A percentile compares a stretch with the other conserved stretches of the same genome.
phyloP scores from a whole-genome alignment of 1,139 yeast genomes.

The Debaryomyces sp. region DNA sequence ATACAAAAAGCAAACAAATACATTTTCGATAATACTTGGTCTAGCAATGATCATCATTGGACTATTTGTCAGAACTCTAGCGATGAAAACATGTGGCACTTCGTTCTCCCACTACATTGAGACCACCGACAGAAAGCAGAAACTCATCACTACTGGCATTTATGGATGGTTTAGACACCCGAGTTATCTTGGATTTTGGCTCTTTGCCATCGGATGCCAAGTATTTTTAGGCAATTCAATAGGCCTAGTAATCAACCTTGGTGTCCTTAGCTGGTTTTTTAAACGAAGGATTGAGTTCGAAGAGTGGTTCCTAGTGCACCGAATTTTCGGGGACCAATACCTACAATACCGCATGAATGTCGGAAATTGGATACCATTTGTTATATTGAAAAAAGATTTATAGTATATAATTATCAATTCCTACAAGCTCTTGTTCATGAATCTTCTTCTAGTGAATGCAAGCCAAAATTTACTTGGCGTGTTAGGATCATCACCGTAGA shows the following conservation, averaged over 20 bases:
- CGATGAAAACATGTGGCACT: slow-evolving; percentile 40
- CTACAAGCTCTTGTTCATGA: slow-evolving; percentile 81
- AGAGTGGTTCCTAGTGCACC: slow-evolving; percentile 34
- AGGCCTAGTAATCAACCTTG: slow-evolving; percentile 20
- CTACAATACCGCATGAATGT: slow-evolving; percentile 26
- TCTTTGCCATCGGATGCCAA: slow-evolving; percentile 40
- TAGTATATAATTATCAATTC: slow-evolving; percentile 7
- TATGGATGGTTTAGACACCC: slow-evolving; percentile 40
- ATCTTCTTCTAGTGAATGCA: slow-evolving; percentile 91
- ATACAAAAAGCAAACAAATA: not conserved
- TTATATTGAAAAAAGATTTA: slow-evolving; percentile 10
- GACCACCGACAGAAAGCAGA: slow-evolving; percentile 11
- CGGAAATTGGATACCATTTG: slow-evolving; percentile 35
- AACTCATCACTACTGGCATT: slow-evolving; percentile 35
- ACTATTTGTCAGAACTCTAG: slow-evolving; percentile 26
- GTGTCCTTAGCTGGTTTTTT: slow-evolving; percentile 32
- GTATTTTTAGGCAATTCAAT: slow-evolving; percentile 28
- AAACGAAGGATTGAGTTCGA: slow-evolving; percentile 37
- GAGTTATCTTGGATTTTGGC: slow-evolving; percentile 45
- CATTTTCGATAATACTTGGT: slow-evolving; percentile 14
- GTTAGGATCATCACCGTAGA: slow-evolving; percentile 59
- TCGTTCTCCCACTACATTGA: slow-evolving; percentile 39
- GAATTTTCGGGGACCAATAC: slow-evolving; percentile 34
- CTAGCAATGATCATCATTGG: slow-evolving; percentile 23
- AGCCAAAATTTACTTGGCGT: slow-evolving; percentile 86